A percentile compares a stretch with the other conserved stretches of the same genome.
Evolutionary conservation across 352 stramenopile genomes (phyloP).

Genomic region (Pythium angustatum): DNA sequence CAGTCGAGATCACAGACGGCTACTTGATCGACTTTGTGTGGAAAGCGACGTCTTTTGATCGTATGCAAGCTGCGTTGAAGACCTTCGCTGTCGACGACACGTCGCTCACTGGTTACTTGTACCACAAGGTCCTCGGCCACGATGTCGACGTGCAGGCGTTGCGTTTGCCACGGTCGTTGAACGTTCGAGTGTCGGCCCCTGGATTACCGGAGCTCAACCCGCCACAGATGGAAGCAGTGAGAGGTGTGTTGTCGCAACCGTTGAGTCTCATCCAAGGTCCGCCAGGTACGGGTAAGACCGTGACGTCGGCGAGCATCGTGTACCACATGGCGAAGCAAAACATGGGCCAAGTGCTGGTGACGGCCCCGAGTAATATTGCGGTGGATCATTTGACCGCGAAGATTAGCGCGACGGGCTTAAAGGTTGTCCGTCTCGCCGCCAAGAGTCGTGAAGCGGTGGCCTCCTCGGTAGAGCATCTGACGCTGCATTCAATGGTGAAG

Average conservation of each 20-base stretch:
- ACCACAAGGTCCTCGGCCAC: conserved; percentile 98
- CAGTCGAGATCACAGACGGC: conserved; percentile 94
- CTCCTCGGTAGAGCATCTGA: conserved; percentile 97
- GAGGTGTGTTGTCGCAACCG: conserved; percentile 94
- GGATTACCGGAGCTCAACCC: conserved; percentile 97
- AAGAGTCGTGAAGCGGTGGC: conserved; percentile 96
- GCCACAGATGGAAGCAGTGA: conserved; percentile 96
- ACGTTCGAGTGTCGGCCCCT: conserved; percentile 86
- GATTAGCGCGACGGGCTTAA: conserved; percentile 97
- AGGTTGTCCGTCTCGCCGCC: conserved; percentile 97
- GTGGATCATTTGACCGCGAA: conserved; percentile 93
- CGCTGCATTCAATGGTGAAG: conserved; percentile 97
- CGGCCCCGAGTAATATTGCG: conserved; percentile 98
- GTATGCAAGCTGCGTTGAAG: conserved; percentile 99
- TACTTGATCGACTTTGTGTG: conserved; percentile 99
- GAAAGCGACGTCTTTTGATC: conserved; percentile 98
- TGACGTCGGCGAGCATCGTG: conserved; percentile 98
- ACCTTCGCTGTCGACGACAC: conserved; percentile 99
- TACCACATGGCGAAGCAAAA: conserved; percentile 99
- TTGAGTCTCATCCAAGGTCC: conserved; percentile 98
- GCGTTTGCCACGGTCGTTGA: conserved; percentile 64
- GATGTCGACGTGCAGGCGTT: conserved; percentile 95
- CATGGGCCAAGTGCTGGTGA: conserved; percentile 98
- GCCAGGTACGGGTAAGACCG: conserved; percentile 96
- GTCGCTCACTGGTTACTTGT: conserved; percentile 98